Conservation (phyloP, 176 grass and related monocot species). For the Ananas comosus region DNA sequence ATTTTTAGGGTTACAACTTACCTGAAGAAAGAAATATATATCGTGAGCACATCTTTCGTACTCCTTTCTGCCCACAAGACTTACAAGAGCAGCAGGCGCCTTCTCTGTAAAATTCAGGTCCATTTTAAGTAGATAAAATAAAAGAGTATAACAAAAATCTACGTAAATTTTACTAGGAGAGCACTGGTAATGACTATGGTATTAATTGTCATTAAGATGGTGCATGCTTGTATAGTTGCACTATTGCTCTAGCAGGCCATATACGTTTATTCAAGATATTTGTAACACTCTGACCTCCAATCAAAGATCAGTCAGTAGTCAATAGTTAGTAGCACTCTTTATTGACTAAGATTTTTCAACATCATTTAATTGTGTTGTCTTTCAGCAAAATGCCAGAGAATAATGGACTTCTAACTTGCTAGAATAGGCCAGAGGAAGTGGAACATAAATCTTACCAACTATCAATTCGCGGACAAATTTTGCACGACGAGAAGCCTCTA, state of each 20-base stretch:
- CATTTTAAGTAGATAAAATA: not conserved
- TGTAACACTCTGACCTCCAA: not conserved
- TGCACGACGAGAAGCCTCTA: constrained; percentile 73
- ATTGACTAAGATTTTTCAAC: not conserved
- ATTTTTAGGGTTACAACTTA: constrained; percentile 4
- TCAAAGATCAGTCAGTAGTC: not conserved
- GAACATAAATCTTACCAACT: constrained; percentile 50
- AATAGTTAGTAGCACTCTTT: not conserved
- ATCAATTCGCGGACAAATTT: constrained; percentile 85
- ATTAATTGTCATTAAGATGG: not conserved
- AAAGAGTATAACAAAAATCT: too few relatives aligned
- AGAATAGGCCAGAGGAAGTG: constrained; percentile 1
- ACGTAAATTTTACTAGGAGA: too few relatives aligned
- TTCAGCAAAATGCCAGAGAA: not conserved
- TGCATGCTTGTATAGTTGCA: not conserved
- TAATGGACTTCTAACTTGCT: not conserved
- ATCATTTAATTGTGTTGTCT: not conserved
- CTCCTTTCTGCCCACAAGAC: constrained; percentile 87
- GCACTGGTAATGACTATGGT: too few relatives aligned
- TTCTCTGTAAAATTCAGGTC: constrained; percentile 44
- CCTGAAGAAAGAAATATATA: constrained; percentile 98
- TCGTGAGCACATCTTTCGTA: constrained; percentile 89
- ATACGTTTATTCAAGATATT: not conserved
- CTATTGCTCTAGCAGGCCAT: not conserved
- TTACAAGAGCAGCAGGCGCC: constrained; percentile 70